phyloP scores from a whole-genome alignment of 352 stramenopile genomes.

The Bremia lactucae region DNA sequence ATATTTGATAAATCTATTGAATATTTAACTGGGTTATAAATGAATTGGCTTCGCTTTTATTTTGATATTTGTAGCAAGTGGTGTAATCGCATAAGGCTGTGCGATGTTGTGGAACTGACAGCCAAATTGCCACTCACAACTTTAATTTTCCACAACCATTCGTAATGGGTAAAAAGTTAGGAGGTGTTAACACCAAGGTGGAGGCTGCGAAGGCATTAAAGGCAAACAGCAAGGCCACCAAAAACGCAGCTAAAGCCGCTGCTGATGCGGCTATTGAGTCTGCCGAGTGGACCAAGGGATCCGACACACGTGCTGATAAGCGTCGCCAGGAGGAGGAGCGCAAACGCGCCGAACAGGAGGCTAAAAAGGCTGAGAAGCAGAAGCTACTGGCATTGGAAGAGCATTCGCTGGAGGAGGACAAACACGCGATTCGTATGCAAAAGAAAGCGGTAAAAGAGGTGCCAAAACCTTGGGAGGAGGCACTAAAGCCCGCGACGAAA shows the following conservation, averaged over 20 bases:
- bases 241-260: constrained; percentile 43
- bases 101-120: no score
- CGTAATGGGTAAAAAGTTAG: constrained; percentile 39
- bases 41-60: no score
- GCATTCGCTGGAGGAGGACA: constrained; percentile 45
- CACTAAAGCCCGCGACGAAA: constrained; percentile 44
- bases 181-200: constrained; percentile 57
- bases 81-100: no score
- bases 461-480: constrained; percentile 59
- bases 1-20: no score
- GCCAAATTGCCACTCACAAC: no score
- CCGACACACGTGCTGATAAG: constrained; percentile 32
- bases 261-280: constrained; percentile 29
- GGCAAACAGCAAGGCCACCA: constrained; percentile 35
- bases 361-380: constrained; percentile 66
- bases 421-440: constrained; percentile 51
- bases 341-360: constrained; percentile 47
- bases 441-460: constrained; percentile 58
- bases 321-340: constrained; percentile 46
- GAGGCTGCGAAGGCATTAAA: constrained; percentile 69
- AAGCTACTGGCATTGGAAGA: constrained; percentile 60
- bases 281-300: constrained; percentile 49
- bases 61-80: no score
- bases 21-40: no score
- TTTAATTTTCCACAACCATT: no score